Percentiles rank a stretch among this genome's conserved stretches.
These are phyloP conservation scores for Puccinia polysora DNA, from an alignment of 1,284 basidiomycete genomes.

Conservation along the genomic window DNA sequence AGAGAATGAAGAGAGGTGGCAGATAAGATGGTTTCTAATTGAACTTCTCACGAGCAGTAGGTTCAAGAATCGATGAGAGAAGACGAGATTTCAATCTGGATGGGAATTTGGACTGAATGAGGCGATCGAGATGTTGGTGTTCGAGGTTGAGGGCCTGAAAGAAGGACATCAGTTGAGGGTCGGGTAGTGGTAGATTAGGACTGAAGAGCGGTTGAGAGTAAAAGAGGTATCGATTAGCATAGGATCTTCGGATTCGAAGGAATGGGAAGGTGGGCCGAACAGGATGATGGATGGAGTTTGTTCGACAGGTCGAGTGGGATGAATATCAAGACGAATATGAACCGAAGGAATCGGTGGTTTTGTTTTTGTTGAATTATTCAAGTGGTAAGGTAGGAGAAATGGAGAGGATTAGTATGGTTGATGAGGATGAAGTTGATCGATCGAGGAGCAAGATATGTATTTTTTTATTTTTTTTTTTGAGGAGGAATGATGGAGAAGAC, in stretches of 20 bases:
- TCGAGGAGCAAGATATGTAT: not conserved
- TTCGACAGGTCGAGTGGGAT: too few relatives aligned
- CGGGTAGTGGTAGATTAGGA: not conserved
- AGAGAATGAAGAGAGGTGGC: too few relatives aligned
- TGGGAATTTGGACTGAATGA: constrained; percentile 32
- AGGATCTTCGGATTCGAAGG: constrained; percentile 6
- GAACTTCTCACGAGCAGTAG: constrained; percentile 9
- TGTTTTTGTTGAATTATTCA: too few relatives aligned
- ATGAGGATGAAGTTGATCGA: too few relatives aligned
- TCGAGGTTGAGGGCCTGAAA: not conserved
- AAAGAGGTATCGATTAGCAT: constrained; percentile 34
- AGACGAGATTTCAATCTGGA: not conserved
- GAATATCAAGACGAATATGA: too few relatives aligned
- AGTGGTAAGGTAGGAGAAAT: too few relatives aligned
- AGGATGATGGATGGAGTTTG: too few relatives aligned
- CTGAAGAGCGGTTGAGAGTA: constrained; percentile 34
- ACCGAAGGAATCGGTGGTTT: too few relatives aligned
- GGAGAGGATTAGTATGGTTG: too few relatives aligned
- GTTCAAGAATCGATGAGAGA: not conserved
- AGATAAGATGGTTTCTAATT: too few relatives aligned
- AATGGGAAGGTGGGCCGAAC: too few relatives aligned
- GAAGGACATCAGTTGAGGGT: not conserved
- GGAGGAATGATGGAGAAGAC: not conserved
- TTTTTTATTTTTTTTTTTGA: not conserved
- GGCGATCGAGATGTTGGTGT: not conserved